phyloP scores from a whole-genome alignment of 768 basidiomycete species.

The Boletus sp. region DNA sequence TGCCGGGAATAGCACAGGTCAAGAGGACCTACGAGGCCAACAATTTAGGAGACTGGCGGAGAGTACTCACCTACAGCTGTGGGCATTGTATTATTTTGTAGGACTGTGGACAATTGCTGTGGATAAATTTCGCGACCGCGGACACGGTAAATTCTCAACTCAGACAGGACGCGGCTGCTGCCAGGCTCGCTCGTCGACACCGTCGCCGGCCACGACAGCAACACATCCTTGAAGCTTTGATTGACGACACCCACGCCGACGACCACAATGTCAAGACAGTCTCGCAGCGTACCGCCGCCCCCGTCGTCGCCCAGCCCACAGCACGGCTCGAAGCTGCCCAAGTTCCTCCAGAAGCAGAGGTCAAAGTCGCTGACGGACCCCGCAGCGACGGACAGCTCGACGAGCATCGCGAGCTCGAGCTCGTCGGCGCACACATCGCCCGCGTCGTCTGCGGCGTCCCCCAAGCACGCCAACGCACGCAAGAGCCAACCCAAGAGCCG shows the following conservation, averaged over 20 bases:
- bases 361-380: slow-evolving; percentile 51
- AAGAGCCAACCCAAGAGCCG: slow-evolving; percentile 39
- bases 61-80: neutral
- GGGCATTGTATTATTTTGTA: slow-evolving; percentile 7
- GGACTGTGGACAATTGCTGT: neutral
- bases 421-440: slow-evolving; percentile 34
- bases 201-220: slow-evolving; percentile 20
- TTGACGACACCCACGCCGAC: slow-evolving; percentile 5
- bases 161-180: slow-evolving; percentile 13
- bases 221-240: slow-evolving; percentile 6
- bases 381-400: slow-evolving; percentile 32
- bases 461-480: slow-evolving; percentile 21
- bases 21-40: no score
- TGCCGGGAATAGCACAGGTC: no score
- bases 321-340: slow-evolving; percentile 57
- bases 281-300: slow-evolving; percentile 42
- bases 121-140: no score
- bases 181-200: slow-evolving; percentile 7
- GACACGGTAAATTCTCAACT: slow-evolving; percentile 17
- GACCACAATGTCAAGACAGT: slow-evolving; percentile 45
- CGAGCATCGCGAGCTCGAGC: slow-evolving; percentile 42
- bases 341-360: slow-evolving; percentile 63
- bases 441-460: slow-evolving; percentile 32
- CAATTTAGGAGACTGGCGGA: no score
- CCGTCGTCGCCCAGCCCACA: slow-evolving; percentile 42